phyloP scores from a whole-genome alignment of 495 filamentous ascomycete species.

The Delitschia confertaspora region DNA sequence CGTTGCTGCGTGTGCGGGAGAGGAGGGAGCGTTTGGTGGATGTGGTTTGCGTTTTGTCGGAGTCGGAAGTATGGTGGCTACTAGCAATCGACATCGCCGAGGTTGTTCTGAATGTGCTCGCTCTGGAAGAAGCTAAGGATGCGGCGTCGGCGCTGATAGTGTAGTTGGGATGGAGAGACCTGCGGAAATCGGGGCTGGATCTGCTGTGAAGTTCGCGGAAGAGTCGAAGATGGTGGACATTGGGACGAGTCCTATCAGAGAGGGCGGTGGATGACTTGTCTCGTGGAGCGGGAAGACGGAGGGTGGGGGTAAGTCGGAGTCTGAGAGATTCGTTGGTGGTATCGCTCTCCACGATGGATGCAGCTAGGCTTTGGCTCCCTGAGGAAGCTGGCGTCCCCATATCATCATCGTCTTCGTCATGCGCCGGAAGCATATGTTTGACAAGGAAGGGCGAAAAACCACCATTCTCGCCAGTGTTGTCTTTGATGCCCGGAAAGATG shows the following conservation, averaged over 20 bases:
- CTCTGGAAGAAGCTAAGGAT: constrained; percentile 27
- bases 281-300: constrained; percentile 49
- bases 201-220: constrained; percentile 15
- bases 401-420: constrained; percentile 52
- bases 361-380: background rate
- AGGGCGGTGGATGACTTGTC: constrained; percentile 8
- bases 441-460: constrained; percentile 70
- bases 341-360: constrained; percentile 8
- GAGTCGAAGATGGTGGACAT: constrained; percentile 29
- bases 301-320: constrained; percentile 66
- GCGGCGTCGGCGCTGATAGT: background rate
- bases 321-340: constrained; percentile 62
- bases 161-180: constrained; percentile 9
- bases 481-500: constrained; percentile 76
- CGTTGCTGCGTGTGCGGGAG: constrained; percentile 39
- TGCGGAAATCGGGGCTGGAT: constrained; percentile 8
- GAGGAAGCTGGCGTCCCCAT: background rate
- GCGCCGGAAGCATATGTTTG: constrained; percentile 58
- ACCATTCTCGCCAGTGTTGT: constrained; percentile 50
- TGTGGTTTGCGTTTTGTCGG: constrained; percentile 41
- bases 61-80: constrained; percentile 36
- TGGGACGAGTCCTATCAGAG: constrained; percentile 9
- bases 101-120: constrained; percentile 43
- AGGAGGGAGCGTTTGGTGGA: constrained; percentile 51
- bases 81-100: constrained; percentile 42